Base-by-base conservation (phyloP, 1,284 basidiomycete species). In the Grifola frondosa region DNA sequence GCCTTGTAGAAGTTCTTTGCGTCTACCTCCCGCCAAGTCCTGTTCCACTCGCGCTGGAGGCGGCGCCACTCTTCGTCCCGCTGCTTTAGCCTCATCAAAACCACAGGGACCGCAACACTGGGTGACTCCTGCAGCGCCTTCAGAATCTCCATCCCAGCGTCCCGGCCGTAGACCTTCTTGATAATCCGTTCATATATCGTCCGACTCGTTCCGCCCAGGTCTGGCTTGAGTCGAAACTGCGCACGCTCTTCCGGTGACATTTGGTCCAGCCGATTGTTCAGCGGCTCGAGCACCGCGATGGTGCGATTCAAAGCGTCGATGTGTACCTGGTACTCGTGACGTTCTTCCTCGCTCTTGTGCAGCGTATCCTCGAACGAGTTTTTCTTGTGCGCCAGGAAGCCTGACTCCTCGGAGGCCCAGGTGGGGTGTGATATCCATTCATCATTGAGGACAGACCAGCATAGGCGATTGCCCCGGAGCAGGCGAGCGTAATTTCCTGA, bases 21-120 rank as follows among this genome's bases (percentile, higher is more conserved):
- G 60, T 98, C 96, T 32, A 97, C 89, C 65, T 98, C 96, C 44
- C 94, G 79, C 97, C 97, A 99, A 17, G 95, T 94, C 49, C 90
- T 83, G 69, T 90, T 93, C 93, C 94, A 99, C 66, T 98, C 96
- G 40, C 95, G 79, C 66, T 97, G 91, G 19, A 89, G 85, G 25
- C 90, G 78, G 64, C 92, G 87, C 97, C 97, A 99, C 63, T 99
- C 97, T 54, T 98, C 94, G 64, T 97, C 91, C 68, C 97, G 97
- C 62, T 87, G 84, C 73, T 93, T 96, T 46, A 99, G 75, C 12
- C 97, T 83, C 29, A 81, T 74, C 6, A 99, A 79, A 5, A 99
- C 92, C 51, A 99, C 91, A 3, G 96, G 95, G 6, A 98, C 85
- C 0, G 96, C 85, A 30, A 93, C 84, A 39, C 80, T 82, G 1